phyloP scores from a whole-genome alignment of 805 yeast genomes.

The Candida parachauliodes region DNA sequence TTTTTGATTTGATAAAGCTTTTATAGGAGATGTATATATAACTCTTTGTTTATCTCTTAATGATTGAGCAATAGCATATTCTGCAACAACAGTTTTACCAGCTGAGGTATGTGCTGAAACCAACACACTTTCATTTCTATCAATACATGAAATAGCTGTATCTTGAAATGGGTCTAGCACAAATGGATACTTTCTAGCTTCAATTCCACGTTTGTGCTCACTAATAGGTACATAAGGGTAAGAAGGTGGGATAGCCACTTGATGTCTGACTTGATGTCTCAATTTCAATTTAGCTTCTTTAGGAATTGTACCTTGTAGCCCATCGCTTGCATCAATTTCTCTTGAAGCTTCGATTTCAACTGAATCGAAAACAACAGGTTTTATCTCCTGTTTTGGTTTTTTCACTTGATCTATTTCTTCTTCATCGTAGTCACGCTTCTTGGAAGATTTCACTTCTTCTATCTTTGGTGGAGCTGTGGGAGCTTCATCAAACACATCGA shows the following conservation, averaged over 20 bases:
- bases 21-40: conserved; percentile 92
- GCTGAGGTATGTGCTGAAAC: conserved; percentile 98
- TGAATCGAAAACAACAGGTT: conserved; percentile 80
- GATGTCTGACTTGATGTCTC: conserved; percentile 94
- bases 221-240: conserved; percentile 86
- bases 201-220: conserved; percentile 70
- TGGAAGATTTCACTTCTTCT: conserved; percentile 19
- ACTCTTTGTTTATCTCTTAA: conserved; percentile 87
- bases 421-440: conserved; percentile 2
- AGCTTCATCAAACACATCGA: conserved; percentile 59
- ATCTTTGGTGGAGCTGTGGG: conserved; percentile 33
- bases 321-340: conserved; percentile 50
- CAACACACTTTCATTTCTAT: conserved; percentile 87
- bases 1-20: conserved; percentile 91
- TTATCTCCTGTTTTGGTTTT: conserved; percentile 37
- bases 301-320: conserved; percentile 2
- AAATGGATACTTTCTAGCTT: conserved; percentile 91
- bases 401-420: conserved; percentile 15
- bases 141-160: conserved; percentile 93
- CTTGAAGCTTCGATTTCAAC: conserved; percentile 86
- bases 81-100: conserved; percentile 96
- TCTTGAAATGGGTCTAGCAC: conserved; percentile 96
- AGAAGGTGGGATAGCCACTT: conserved; percentile 92
- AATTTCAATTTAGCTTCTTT: conserved; percentile 50
- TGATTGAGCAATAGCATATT: conserved; percentile 96